These are phyloP conservation scores for Lupinus albus DNA, from an alignment of 306 rosid genomes.

Conservation along the genomic window DNA sequence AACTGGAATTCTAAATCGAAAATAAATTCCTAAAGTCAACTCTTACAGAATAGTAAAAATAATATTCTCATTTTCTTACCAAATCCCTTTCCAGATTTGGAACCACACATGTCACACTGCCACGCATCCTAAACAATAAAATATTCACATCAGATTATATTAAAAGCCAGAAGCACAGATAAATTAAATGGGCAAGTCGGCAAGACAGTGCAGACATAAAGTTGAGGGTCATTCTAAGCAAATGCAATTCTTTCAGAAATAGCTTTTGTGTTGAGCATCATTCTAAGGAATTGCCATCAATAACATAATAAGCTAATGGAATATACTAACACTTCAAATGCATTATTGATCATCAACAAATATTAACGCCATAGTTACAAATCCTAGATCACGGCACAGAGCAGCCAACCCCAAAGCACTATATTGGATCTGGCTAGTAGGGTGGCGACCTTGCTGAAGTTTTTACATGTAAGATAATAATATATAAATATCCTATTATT, in stretches of 20 bases:
- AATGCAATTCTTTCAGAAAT: conserved; percentile 8
- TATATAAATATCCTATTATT: no score
- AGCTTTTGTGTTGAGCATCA: background rate
- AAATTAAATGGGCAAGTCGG: background rate
- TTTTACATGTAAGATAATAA: no score
- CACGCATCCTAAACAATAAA: conserved; percentile 78
- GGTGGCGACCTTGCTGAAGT: background rate
- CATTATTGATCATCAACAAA: background rate
- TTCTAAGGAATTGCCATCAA: background rate
- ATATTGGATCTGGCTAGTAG: no score
- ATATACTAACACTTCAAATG: conserved; percentile 1
- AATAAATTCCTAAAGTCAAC: background rate
- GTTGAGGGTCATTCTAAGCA: background rate
- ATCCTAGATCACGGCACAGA: no score
- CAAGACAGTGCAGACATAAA: background rate
- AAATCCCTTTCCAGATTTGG: conserved; percentile 98
- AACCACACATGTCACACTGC: conserved; percentile 92
- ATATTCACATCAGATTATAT: conserved; percentile 28
- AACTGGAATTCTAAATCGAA: background rate
- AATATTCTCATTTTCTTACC: conserved; percentile 56
- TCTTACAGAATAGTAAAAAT: background rate
- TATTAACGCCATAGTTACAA: background rate
- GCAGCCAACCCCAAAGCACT: background rate
- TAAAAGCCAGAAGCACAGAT: conserved; percentile 1
- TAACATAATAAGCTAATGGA: conserved; percentile 6